Conservation (phyloP, 176 grass and related monocot species). For the Panicum miliaceum region DNA sequence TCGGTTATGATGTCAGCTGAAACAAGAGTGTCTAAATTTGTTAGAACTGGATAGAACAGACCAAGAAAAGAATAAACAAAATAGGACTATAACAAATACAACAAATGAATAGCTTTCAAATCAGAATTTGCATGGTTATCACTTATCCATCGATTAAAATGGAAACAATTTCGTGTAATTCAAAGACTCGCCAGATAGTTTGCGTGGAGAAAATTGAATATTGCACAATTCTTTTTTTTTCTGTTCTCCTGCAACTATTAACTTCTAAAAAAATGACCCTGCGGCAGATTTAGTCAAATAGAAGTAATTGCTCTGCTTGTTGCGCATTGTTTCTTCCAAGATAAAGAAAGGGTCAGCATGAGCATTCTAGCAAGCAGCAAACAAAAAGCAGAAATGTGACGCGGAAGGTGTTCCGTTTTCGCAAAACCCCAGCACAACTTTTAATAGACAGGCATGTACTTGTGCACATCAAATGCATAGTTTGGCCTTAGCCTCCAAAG, state of each 20-base stretch:
- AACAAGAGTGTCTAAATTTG: constrained; percentile 17
- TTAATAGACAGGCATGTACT: not conserved
- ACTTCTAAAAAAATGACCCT: not conserved
- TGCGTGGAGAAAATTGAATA: not conserved
- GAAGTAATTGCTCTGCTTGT: not conserved
- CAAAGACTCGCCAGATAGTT: not conserved
- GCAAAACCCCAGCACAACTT: not conserved
- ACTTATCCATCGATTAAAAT: not conserved
- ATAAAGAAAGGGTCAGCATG: not conserved
- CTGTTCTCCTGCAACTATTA: not conserved
- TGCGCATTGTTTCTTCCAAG: not conserved
- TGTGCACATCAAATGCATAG: not conserved
- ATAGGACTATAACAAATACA: not conserved
- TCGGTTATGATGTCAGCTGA: constrained; percentile 52
- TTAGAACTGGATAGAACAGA: constrained; percentile 2
- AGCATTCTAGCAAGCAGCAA: not conserved
- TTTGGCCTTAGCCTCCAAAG: not conserved
- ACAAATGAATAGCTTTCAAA: not conserved
- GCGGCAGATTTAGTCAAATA: not conserved
- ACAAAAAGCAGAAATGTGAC: not conserved
- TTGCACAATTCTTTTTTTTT: not conserved
- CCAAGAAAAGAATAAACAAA: not conserved
- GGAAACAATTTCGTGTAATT: not conserved
- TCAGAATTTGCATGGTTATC: not conserved
- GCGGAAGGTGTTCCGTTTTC: not conserved